Conservation (phyloP, 1,284 basidiomycete genomes). For the Leucoagaricus sp. region DNA sequence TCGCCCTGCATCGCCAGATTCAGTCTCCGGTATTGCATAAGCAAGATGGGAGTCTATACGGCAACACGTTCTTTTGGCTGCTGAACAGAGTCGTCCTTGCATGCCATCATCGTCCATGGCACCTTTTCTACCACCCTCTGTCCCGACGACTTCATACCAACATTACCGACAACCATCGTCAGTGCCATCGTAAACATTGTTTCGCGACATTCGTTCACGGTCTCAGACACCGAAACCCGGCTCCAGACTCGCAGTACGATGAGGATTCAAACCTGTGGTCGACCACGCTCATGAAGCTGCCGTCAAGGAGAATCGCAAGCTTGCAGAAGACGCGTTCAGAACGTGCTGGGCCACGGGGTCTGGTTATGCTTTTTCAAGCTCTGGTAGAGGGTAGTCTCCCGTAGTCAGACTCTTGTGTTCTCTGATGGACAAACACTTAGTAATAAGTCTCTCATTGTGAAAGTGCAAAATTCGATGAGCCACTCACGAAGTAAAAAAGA, state of each 20-base stretch:
- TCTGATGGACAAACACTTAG: too few relatives aligned
- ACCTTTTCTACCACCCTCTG: slow-evolving; percentile 13
- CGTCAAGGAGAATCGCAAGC: slow-evolving; percentile 43
- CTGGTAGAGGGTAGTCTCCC: too few relatives aligned
- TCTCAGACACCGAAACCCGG: slow-evolving; percentile 45
- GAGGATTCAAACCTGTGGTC: slow-evolving; percentile 62
- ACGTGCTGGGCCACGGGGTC: slow-evolving; percentile 53
- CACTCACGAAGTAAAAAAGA: too few relatives aligned
- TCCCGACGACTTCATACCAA: neutral
- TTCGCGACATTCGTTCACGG: slow-evolving; percentile 20
- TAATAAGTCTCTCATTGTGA: too few relatives aligned
- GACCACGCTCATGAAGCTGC: slow-evolving; percentile 51
- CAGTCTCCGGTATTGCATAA: too few relatives aligned
- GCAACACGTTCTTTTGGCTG: slow-evolving; percentile 47
- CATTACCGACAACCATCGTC: neutral
- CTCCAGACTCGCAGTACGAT: slow-evolving; percentile 48
- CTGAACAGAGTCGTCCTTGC: slow-evolving; percentile 23
- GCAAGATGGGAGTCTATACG: too few relatives aligned
- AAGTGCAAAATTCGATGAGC: too few relatives aligned
- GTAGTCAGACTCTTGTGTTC: too few relatives aligned
- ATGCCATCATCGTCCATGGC: too few relatives aligned
- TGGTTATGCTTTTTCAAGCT: too few relatives aligned
- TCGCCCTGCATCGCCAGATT: too few relatives aligned
- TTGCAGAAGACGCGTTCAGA: slow-evolving; percentile 51
- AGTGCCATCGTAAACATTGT: slow-evolving; percentile 12